These are phyloP conservation scores for Stereocaulon alpinum DNA, from an alignment of 495 filamentous ascomycete species.

Conservation along the genomic window DNA sequence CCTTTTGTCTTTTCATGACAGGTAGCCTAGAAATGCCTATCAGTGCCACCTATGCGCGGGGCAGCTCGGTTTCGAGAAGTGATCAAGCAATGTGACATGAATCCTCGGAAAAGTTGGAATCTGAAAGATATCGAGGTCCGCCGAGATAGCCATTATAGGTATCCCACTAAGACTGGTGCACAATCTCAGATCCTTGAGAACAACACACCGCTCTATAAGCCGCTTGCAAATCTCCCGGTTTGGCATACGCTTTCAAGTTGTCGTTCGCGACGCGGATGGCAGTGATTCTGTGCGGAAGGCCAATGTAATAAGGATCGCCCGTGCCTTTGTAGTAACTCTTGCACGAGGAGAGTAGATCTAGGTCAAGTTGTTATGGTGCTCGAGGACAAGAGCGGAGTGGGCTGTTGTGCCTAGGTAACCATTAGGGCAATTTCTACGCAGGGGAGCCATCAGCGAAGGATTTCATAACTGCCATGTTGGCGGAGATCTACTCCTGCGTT, in stretches of 20 bases:
- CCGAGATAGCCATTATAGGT: neutral
- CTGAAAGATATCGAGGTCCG: neutral
- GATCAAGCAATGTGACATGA: neutral
- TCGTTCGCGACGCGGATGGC: no score
- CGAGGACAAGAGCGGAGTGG: neutral
- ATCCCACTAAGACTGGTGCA: neutral
- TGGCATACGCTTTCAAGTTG: slow-evolving; percentile 2
- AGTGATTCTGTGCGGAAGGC: neutral
- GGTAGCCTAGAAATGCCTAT: slow-evolving; percentile 29
- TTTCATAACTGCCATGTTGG: neutral
- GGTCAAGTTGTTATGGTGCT: slow-evolving; percentile 1
- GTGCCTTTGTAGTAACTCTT: neutral
- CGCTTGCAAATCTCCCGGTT: neutral
- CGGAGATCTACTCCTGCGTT: neutral
- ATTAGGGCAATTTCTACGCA: neutral
- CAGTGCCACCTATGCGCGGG: neutral
- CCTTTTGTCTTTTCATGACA: slow-evolving; percentile 35
- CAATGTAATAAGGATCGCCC: neutral
- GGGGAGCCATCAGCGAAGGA: neutral
- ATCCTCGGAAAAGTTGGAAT: neutral
- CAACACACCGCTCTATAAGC: neutral
- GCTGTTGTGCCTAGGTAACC: neutral
- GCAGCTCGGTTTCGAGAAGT: neutral
- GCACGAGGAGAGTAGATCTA: neutral
- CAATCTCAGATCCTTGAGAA: neutral